Percentiles rank a stretch among this genome's conserved stretches.
phyloP scores from a whole-genome alignment of 345 rosid species.

The Hibiscus syriacus region DNA sequence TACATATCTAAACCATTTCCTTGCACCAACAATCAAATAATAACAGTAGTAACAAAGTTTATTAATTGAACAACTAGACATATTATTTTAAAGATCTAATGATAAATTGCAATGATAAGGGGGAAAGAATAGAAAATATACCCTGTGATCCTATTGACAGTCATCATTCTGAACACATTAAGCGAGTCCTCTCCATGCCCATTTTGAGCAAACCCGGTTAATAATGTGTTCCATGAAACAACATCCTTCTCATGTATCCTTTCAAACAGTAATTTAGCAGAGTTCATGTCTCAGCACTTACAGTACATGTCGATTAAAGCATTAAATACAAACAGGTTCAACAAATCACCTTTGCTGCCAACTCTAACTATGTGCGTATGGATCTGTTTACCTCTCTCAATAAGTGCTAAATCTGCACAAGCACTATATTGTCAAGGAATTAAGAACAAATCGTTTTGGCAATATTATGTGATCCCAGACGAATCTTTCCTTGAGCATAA shows the following conservation, averaged over 20 bases:
- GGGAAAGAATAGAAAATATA: no score
- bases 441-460: not conserved
- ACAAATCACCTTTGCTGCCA: conserved; percentile 5
- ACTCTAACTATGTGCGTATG: conserved; percentile 24
- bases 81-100: no score
- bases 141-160: no score
- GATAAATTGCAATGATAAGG: no score
- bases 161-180: conserved; percentile 22
- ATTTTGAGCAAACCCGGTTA: conserved; percentile 39
- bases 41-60: no score
- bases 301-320: conserved; percentile 40
- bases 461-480: not conserved
- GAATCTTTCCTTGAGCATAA: no score
- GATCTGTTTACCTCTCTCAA: no score
- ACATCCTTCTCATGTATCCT: no score
- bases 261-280: no score
- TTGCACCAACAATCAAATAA: no score
- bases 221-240: conserved; percentile 47
- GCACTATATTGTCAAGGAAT: conserved; percentile 9
- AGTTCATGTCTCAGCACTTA: conserved; percentile 36
- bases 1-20: no score
- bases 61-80: no score
- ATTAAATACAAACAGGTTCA: conserved; percentile 23
- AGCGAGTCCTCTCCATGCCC: conserved; percentile 33
- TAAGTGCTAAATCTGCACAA: conserved; percentile 40